Base-by-base conservation (phyloP, 108 stramenopile genomes). In the Cyclostephanos tholiformis region DNA sequence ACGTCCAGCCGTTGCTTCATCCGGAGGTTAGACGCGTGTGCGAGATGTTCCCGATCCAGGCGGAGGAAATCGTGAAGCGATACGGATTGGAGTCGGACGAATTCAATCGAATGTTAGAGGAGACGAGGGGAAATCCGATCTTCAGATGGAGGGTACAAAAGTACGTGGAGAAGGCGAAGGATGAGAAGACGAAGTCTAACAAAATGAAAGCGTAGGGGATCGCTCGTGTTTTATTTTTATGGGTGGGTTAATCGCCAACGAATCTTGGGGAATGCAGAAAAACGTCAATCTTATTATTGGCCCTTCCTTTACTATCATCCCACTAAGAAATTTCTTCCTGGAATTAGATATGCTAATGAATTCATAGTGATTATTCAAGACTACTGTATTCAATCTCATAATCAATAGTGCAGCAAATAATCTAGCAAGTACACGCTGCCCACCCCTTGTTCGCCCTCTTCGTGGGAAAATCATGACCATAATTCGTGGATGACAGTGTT, bases 81-180 rank as follows among this genome's bases (percentile, higher is more conserved):
- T 83, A 88, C 69, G 89, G 89, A 17, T 74, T 88, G 72, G 76
- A 88, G 7, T 82, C 80, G 27, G 84, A 88, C 27, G 89, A 90
- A 50, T 90, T 90, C 61, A 90, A 90, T 80, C 63, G 71, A 46
- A 90, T 90, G 89, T 69, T 90, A 49, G 77, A 84, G 53, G 87
- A 87, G 59, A 86, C 85, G 19, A 79, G 64, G 73, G 60, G 78
- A 9, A 90, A 90, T 69, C 89, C 89, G 19, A 72, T 88, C 14
- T 87, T 88, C 56, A 64, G 87, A 52, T 90, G 81, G 81, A 80
- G 82, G 71, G 85, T 90, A n/a, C 66, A 82, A 67, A 86, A 84
- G 73, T 82, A 83, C 72, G 73, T 85, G 38, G 77, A 75, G 63
- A 79, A 65, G 82, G 74, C 69, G 53, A 74, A 70, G 55, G 75